A percentile compares a stretch with the other conserved stretches of the same genome.
Conservation (phyloP, 192 early-diverging fungal species). For the Coemansia aciculifera region DNA sequence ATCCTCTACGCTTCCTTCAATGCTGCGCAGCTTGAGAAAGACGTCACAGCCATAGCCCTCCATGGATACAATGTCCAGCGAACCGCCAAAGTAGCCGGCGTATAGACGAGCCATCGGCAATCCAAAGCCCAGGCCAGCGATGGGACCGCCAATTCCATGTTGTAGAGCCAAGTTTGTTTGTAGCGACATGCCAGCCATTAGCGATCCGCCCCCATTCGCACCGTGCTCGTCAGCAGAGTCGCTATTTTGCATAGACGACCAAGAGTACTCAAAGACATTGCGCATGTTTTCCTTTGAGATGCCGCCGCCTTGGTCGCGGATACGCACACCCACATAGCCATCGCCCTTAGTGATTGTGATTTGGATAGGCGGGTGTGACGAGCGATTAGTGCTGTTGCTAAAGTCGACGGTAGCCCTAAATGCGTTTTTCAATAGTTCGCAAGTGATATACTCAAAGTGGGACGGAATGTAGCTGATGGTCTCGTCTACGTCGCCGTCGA, state of each 20-base stretch:
- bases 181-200: conserved; percentile 59
- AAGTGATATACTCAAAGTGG: conserved; percentile 91
- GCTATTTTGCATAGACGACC: conserved; percentile 78
- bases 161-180: conserved; percentile 82
- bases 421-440: conserved; percentile 89
- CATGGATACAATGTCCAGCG: conserved; percentile 78
- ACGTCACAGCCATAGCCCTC: conserved; percentile 91
- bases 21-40: conserved; percentile 85
- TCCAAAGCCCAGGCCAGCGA: conserved; percentile 78
- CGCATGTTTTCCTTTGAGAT: conserved; percentile 73
- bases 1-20: conserved; percentile 62
- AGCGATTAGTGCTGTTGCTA: conserved; percentile 47
- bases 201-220: neutral
- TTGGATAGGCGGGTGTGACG: conserved; percentile 72
- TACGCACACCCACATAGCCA: conserved; percentile 79
- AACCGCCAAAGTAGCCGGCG: conserved; percentile 92
- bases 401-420: conserved; percentile 84
- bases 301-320: conserved; percentile 92
- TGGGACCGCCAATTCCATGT: conserved; percentile 88
- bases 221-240: conserved; percentile 54
- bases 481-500: conserved; percentile 59
- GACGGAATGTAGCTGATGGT: conserved; percentile 76
- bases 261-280: conserved; percentile 90
- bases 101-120: conserved; percentile 86
- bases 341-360: conserved; percentile 79